These are phyloP conservation scores for Gynandropsis gynandra DNA, from an alignment of 345 rosid genomes.

Conservation along the genomic window DNA sequence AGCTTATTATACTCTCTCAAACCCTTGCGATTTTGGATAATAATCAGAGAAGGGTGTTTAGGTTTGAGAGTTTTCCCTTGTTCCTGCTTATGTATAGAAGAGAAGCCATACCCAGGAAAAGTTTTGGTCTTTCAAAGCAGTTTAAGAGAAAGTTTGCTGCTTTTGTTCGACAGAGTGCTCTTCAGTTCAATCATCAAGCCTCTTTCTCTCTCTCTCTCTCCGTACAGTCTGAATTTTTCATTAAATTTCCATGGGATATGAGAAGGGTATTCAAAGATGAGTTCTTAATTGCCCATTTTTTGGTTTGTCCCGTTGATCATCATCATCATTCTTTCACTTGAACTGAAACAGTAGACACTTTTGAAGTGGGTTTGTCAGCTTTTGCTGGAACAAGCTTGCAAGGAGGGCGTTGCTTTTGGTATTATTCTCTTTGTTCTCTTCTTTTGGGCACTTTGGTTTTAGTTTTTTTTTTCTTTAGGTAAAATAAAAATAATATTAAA, in stretches of 20 bases:
- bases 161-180: slow-evolving; percentile 22
- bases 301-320: background rate
- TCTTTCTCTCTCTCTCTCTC: slow-evolving; percentile 2
- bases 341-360: slow-evolving; percentile 22
- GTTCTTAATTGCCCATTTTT: slow-evolving; percentile 3
- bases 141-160: slow-evolving; percentile 15
- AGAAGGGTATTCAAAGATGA: slow-evolving; percentile 8
- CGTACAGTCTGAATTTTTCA: background rate
- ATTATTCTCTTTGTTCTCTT: slow-evolving; percentile 26
- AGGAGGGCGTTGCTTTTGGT: slow-evolving; percentile 7
- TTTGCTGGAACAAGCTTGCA: slow-evolving; percentile 27
- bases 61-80: too few species aligned
- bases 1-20: slow-evolving; percentile 8
- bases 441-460: slow-evolving; percentile 13
- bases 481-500: slow-evolving; percentile 5
- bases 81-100: slow-evolving; percentile 18
- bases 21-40: too few species aligned
- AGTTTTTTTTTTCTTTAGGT: background rate
- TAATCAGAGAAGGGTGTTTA: too few species aligned
- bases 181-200: slow-evolving; percentile 7
- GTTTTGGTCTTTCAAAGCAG: slow-evolving; percentile 18
- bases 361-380: slow-evolving; percentile 30
- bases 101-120: slow-evolving; percentile 9
- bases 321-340: slow-evolving; percentile 13
- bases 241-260: background rate